Evolutionary conservation across 140 eudicot genomes (phyloP).

Genomic region (Ambrosia hybrid): DNA sequence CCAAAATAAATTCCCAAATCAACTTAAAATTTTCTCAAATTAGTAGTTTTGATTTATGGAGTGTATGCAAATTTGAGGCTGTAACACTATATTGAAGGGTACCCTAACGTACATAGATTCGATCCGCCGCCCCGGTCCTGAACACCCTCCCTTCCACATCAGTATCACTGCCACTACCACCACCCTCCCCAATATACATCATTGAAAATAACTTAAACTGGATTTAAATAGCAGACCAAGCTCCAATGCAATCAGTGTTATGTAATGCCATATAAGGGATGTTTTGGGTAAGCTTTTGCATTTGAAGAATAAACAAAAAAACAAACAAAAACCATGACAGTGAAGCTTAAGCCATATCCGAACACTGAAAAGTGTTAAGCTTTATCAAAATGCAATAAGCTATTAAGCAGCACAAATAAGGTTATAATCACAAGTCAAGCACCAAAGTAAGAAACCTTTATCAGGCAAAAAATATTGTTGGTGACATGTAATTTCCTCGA

Average conservation of each 20-base stretch:
- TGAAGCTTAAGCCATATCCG: neutral
- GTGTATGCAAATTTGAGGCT: too few species aligned
- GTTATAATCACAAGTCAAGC: neutral
- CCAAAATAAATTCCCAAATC: too few species aligned
- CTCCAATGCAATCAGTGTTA: neutral
- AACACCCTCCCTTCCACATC: neutral
- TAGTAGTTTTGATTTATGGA: too few species aligned
- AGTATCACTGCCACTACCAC: too few species aligned
- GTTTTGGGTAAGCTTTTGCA: conserved; percentile 5
- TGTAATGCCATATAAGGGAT: neutral
- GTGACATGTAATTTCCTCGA: conserved; percentile 11
- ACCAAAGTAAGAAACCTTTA: conserved; percentile 1
- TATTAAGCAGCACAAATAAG: too few species aligned
- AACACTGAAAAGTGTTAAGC: neutral
- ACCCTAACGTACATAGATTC: too few species aligned
- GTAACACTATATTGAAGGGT: too few species aligned
- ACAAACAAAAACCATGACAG: neutral
- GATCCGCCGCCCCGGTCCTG: neutral
- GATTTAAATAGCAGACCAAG: neutral
- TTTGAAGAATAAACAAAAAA: neutral
- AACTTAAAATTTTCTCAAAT: too few species aligned
- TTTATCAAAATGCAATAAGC: too few species aligned
- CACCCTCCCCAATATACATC: too few species aligned
- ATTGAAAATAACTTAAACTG: neutral
- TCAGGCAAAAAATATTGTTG: conserved; percentile 3